These are phyloP conservation scores for Fusarium aywerte DNA, from an alignment of 2,329 filamentous ascomycete species.

Conservation along the genomic window DNA sequence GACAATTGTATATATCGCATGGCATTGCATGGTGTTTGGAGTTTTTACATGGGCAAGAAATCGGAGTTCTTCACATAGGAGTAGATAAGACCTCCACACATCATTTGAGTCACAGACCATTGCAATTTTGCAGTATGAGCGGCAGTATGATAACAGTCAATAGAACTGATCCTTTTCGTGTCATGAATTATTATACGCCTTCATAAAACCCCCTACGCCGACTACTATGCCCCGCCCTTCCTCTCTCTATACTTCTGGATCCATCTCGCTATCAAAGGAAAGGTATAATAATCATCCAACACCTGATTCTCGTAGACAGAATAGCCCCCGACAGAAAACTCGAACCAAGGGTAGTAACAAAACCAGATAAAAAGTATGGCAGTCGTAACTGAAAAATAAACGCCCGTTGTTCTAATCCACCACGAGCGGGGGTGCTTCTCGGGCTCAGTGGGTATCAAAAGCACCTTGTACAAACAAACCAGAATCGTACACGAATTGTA, in stretches of 20 bases:
- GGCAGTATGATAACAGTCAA: conserved; percentile 1
- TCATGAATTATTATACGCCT: conserved; percentile 29
- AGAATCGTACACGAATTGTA: conserved; percentile 32
- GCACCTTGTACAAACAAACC: conserved; percentile 35
- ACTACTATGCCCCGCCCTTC: not conserved
- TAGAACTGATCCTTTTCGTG: conserved; percentile 29
- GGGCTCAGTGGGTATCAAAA: conserved; percentile 46
- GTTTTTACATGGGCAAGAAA: conserved; percentile 27
- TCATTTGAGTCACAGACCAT: not conserved
- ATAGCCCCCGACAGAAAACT: conserved; percentile 7
- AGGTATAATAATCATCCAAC: conserved; percentile 25
- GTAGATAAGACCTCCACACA: conserved; percentile 11
- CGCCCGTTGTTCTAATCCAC: conserved; percentile 37
- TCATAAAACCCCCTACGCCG: conserved; percentile 19
- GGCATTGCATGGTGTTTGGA: conserved; percentile 53
- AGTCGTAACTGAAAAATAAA: conserved; percentile 16
- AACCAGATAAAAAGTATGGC: conserved; percentile 5
- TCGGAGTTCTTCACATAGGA: conserved; percentile 3
- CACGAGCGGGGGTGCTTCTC: conserved; percentile 37
- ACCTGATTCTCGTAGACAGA: conserved; percentile 26
- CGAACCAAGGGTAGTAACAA: not conserved
- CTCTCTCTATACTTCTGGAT: not conserved
- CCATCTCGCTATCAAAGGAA: not conserved
- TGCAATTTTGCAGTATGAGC: not conserved
- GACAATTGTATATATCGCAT: conserved; percentile 20